Evolutionary conservation across 2,329 filamentous ascomycete species (phyloP), one percentile per base, ranked within the genome.

Genomic region (Verticillium tricorpus): DNA sequence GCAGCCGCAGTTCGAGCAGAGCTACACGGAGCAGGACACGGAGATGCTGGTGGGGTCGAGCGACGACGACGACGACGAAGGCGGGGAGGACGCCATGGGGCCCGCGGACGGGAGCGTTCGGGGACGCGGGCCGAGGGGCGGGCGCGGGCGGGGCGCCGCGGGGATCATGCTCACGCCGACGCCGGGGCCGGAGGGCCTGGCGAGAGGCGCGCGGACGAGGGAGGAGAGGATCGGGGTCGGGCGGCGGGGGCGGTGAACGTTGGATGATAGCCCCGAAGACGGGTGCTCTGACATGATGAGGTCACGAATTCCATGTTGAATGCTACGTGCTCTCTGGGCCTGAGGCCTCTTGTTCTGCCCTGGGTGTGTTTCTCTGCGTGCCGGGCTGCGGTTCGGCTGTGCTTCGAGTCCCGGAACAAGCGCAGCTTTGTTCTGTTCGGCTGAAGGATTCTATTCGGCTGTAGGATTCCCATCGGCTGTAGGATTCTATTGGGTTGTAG

Each of bases 211-310:
- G 61, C 40, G 72, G 63, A 68, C 63, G n/a, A 69, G 77, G 64
- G 74, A 78, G 14, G 76, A 77, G 54, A 71, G 77, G 59, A 77
- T 79, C 59, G 76, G 76, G 1, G 71, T 77, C 9, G 63, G 66
- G 65, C 67, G 69, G 62, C 64, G 65, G 60, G 65, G 65, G 54
- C 6, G 25, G 54, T 32, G 54, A 56, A 28, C 5, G 28, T 28
- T 22, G n/a, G 7, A n/a, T 11, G 7, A 6, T 5, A 5, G 8
- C n/a, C 1, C 5, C n/a, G 8, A n/a, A 22, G 19, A n/a, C 9
- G 4, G 2, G 22, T 50, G 45, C 22, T 28, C 5, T 28, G 28
- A 50, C 25, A 50, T 50, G 45, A 50, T 50, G 45, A 22, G 22
- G 45, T 50, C 45, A 50, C 8, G 45, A 50, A 50, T 50, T 50